A percentile compares a stretch with the other conserved stretches of the same genome.
Conservation (phyloP, 768 basidiomycete species). For the Lactarius hatsudake region DNA sequence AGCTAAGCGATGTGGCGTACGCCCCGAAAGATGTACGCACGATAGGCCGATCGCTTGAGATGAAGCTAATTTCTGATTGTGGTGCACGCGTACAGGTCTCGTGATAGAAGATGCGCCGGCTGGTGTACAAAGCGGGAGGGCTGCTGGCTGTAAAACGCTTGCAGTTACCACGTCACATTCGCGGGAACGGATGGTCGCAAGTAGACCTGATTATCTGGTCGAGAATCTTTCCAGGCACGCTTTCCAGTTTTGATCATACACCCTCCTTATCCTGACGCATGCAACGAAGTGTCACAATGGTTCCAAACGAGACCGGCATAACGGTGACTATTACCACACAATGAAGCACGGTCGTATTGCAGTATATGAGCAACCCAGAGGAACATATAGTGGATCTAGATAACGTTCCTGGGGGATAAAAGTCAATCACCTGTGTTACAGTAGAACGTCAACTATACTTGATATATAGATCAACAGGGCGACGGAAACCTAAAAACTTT, state of each 20-base stretch:
- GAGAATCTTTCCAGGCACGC: slow-evolving; percentile 65
- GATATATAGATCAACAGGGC: slow-evolving; percentile 27
- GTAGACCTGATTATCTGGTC: slow-evolving; percentile 65
- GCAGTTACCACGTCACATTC: slow-evolving; percentile 81
- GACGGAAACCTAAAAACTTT: slow-evolving; percentile 24
- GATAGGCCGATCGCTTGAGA: not conserved
- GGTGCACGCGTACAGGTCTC: slow-evolving; percentile 46
- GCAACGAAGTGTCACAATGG: slow-evolving; percentile 33
- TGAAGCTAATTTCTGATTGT: slow-evolving; percentile 1
- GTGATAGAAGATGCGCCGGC: slow-evolving; percentile 93
- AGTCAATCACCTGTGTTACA: not conserved
- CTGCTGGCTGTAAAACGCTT: slow-evolving; percentile 82
- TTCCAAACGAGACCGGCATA: slow-evolving; percentile 36
- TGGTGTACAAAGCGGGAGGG: slow-evolving; percentile 74
- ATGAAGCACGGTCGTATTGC: not conserved
- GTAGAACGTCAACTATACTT: slow-evolving; percentile 7
- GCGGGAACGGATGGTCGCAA: slow-evolving; percentile 61
- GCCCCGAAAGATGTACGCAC: slow-evolving; percentile 54
- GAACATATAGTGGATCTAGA: not conserved
- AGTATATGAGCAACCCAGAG: not conserved
- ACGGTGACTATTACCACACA: slow-evolving; percentile 13
- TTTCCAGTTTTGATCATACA: not conserved
- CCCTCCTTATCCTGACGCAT: not conserved
- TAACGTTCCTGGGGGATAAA: not conserved
- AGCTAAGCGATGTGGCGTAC: slow-evolving; percentile 64